A percentile compares a stretch with the other conserved stretches of the same genome.
Conservation (phyloP, 2,329 filamentous ascomycete genomes). For the Penicillium vulpinum region DNA sequence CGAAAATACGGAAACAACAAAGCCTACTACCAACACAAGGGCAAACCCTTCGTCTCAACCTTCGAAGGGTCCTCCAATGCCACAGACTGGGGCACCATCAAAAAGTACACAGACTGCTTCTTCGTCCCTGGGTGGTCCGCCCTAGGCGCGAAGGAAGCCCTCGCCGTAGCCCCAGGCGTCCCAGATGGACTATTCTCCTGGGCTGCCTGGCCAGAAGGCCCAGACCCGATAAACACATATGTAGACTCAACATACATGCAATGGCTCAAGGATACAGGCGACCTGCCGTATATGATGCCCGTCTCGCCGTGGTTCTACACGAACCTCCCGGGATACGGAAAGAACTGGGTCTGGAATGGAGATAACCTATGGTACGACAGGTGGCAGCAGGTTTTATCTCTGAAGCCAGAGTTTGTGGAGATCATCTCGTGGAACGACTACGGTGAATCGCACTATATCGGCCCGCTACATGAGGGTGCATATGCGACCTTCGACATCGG, state of each 20-base stretch:
- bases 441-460: constrained; percentile 50
- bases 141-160: constrained; percentile 30
- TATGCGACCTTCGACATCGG: constrained; percentile 10
- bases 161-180: constrained; percentile 18
- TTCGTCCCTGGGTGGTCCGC: constrained; percentile 52
- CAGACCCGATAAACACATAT: constrained; percentile 2
- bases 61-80: constrained; percentile 48
- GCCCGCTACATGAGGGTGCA: constrained; percentile 6
- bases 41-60: constrained; percentile 32
- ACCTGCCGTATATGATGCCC: constrained; percentile 52
- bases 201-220: constrained; percentile 11
- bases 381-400: constrained; percentile 52
- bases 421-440: constrained; percentile 45
- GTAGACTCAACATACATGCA: constrained; percentile 10
- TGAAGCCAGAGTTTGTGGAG: constrained; percentile 5
- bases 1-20: neutral
- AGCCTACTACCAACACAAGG: constrained; percentile 8
- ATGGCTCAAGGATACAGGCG: constrained; percentile 6
- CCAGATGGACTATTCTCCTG: constrained; percentile 10
- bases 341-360: constrained; percentile 65
- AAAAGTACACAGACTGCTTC: constrained; percentile 40
- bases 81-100: constrained; percentile 49
- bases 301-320: constrained; percentile 61
- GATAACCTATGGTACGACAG: constrained; percentile 62
- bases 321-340: constrained; percentile 56